These are phyloP conservation scores for Talaromyces liani DNA, from an alignment of 495 filamentous ascomycete genomes.

Conservation along the genomic window DNA sequence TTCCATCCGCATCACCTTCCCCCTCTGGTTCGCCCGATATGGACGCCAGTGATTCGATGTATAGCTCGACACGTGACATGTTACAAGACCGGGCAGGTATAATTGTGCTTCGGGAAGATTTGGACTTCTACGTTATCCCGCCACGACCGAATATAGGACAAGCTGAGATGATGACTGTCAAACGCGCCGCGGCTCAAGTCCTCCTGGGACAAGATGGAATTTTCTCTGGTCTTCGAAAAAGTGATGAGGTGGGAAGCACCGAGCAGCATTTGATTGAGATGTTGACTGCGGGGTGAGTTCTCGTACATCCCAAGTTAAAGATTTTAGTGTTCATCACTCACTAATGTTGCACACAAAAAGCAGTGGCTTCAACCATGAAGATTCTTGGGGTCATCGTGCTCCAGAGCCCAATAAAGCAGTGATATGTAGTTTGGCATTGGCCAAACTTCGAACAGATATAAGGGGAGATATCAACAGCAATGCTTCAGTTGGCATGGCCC, in stretches of 20 bases:
- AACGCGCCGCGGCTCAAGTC: slow-evolving; percentile 82
- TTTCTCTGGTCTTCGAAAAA: slow-evolving; percentile 88
- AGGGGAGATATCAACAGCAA: slow-evolving; percentile 67
- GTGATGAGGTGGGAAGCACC: slow-evolving; percentile 91
- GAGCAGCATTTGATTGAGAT: slow-evolving; percentile 99
- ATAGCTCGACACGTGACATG: slow-evolving; percentile 66
- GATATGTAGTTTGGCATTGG: slow-evolving; percentile 91
- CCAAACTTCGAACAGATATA: slow-evolving; percentile 86
- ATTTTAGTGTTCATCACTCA: slow-evolving; percentile 11
- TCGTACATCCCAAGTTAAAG: background rate
- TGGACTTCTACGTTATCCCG: slow-evolving; percentile 98
- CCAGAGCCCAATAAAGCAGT: slow-evolving; percentile 97
- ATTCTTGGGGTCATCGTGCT: slow-evolving; percentile 91
- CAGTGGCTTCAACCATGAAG: slow-evolving; percentile 94
- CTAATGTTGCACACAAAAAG: background rate
- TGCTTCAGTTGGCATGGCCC: slow-evolving; percentile 93
- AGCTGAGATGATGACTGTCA: slow-evolving; percentile 91
- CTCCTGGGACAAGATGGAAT: slow-evolving; percentile 89
- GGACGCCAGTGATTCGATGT: slow-evolving; percentile 61
- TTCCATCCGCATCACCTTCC: slow-evolving; percentile 63
- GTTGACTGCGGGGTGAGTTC: slow-evolving; percentile 87
- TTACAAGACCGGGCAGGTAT: slow-evolving; percentile 88
- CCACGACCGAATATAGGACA: slow-evolving; percentile 76
- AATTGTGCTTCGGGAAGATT: slow-evolving; percentile 91
- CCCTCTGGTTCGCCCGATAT: slow-evolving; percentile 51